A percentile compares a stretch with the other conserved stretches of the same genome.
These are phyloP conservation scores for Fusarium musae DNA, from an alignment of 2,329 filamentous ascomycete species.

Conservation along the genomic window DNA sequence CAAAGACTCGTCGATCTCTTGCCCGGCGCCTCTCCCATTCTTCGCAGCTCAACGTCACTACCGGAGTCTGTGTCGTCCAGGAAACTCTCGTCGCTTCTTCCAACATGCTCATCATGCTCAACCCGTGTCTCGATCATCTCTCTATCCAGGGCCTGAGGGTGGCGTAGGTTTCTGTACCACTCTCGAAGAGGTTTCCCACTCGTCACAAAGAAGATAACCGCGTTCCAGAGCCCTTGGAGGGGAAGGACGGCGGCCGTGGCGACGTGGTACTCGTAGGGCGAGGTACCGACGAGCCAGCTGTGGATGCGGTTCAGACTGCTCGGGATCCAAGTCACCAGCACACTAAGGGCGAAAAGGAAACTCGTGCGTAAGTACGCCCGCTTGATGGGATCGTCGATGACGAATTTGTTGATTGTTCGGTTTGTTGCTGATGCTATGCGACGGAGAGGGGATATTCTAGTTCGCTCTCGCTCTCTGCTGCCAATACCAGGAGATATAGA, in stretches of 20 bases:
- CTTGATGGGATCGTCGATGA: constrained; percentile 65
- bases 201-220: constrained; percentile 78
- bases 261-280: constrained; percentile 74
- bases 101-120: constrained; percentile 13
- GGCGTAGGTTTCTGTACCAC: constrained; percentile 6
- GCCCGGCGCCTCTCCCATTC: constrained; percentile 40
- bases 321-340: constrained; percentile 71
- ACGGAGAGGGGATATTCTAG: constrained; percentile 22
- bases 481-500: constrained; percentile 43
- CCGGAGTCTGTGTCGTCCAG: constrained; percentile 48
- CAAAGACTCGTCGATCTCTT: constrained; percentile 43
- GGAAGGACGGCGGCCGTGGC: constrained; percentile 78
- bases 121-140: constrained; percentile 29
- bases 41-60: constrained; percentile 50
- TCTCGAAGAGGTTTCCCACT: constrained; percentile 55
- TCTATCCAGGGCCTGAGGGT: not conserved
- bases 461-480: not conserved
- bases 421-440: constrained; percentile 33
- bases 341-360: constrained; percentile 69
- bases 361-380: constrained; percentile 69
- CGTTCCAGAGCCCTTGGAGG: constrained; percentile 84
- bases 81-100: constrained; percentile 37
- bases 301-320: constrained; percentile 81
- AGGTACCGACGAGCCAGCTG: constrained; percentile 64
- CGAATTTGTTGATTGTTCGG: constrained; percentile 51